A percentile compares a stretch with the other conserved stretches of the same genome.
Conservation (phyloP, 805 yeast species). For the Isabelozyma pseudorhagii region DNA sequence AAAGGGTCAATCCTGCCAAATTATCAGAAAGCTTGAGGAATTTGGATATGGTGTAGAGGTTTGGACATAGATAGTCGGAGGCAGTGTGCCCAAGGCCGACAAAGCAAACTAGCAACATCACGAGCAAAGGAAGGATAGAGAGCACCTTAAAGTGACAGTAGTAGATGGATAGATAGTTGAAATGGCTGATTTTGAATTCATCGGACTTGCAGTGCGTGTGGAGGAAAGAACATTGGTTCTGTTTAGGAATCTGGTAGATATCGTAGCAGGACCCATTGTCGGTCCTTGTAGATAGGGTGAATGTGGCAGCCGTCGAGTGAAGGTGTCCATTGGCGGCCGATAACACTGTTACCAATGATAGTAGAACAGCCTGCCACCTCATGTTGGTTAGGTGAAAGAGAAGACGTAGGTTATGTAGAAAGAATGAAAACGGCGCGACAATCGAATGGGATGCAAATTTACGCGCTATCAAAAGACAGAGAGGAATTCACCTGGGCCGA, state of each 20-base stretch:
- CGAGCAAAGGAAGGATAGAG: conserved; percentile 12
- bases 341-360: background rate
- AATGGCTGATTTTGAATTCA: conserved; percentile 27
- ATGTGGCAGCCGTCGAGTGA: background rate
- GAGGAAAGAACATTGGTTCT: conserved; percentile 39
- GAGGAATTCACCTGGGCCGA: too few relatives aligned
- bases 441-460: too few relatives aligned
- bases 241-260: conserved; percentile 4
- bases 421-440: too few relatives aligned
- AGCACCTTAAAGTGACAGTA: conserved; percentile 20
- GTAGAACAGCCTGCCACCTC: background rate
- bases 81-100: conserved; percentile 73
- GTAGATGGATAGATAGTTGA: conserved; percentile 36
- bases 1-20: conserved; percentile 78
- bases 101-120: conserved; percentile 45
- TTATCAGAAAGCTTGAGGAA: conserved; percentile 66
- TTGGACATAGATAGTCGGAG: conserved; percentile 79
- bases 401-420: background rate
- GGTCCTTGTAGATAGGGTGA: background rate
- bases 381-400: background rate
- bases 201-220: conserved; percentile 25
- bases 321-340: background rate
- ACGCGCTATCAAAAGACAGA: too few relatives aligned
- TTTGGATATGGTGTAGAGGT: conserved; percentile 62
- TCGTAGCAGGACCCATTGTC: conserved; percentile 4